phyloP scores from a whole-genome alignment of 192 early-diverging fungal genomes.

The Gaertneriomyces semiglobifer region DNA sequence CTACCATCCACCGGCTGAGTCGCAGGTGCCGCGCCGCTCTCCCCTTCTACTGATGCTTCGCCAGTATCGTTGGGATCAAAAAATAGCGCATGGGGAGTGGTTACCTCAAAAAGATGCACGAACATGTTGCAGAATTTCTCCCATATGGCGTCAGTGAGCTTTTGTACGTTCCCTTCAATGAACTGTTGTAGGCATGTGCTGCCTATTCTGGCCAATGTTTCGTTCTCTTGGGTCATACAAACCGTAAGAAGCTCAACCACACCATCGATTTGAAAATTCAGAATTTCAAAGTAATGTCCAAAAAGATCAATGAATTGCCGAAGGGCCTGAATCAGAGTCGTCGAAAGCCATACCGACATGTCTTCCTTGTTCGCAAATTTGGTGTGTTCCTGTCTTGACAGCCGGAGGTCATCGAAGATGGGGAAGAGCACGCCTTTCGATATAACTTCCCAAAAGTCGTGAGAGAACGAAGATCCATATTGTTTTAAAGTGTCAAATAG shows the following conservation, averaged over 20 bases:
- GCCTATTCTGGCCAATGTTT: slow-evolving; percentile 84
- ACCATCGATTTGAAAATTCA: slow-evolving; percentile 70
- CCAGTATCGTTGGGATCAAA: slow-evolving; percentile 40
- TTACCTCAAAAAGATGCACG: slow-evolving; percentile 70
- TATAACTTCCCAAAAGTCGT: slow-evolving; percentile 77
- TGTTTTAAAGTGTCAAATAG: slow-evolving; percentile 80
- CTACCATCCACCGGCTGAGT: neutral
- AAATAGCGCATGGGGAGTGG: slow-evolving; percentile 73
- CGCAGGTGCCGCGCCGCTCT: neutral
- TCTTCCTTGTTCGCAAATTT: slow-evolving; percentile 81
- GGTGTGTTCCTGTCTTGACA: slow-evolving; percentile 42
- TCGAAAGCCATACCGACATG: slow-evolving; percentile 88
- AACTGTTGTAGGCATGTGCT: slow-evolving; percentile 87
- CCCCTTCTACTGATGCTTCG: neutral
- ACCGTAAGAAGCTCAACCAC: slow-evolving; percentile 75
- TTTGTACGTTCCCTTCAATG: slow-evolving; percentile 71
- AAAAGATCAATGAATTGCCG: slow-evolving; percentile 84
- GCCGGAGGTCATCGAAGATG: slow-evolving; percentile 82
- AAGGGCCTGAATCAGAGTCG: slow-evolving; percentile 89
- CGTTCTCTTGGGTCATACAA: slow-evolving; percentile 92
- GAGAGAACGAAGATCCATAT: slow-evolving; percentile 70
- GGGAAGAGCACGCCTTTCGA: slow-evolving; percentile 83
- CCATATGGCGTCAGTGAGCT: slow-evolving; percentile 73
- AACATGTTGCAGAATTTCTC: slow-evolving; percentile 67
- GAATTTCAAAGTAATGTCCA: slow-evolving; percentile 68